Evolutionary conservation across 495 filamentous ascomycete genomes (phyloP), one percentile per base, ranked within the genome.

Genomic region (Parachaetomium inaequale): DNA sequence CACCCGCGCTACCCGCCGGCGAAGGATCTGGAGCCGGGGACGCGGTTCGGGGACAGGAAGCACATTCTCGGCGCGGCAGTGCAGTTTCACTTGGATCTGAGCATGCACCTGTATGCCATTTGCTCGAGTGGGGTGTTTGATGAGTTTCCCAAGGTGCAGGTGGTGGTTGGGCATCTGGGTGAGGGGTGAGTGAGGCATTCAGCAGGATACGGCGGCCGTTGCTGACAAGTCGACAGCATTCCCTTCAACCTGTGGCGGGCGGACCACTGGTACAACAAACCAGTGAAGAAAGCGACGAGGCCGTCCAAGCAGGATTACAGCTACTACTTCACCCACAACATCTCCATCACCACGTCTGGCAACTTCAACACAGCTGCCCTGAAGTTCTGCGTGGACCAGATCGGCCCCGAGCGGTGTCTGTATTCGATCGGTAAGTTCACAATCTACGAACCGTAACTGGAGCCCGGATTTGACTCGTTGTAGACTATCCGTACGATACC

Each of bases 161-260:
- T 88, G 32, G 80, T 88, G 26, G 70, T 84, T 4, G 85, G 86
- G 0, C 85, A 88, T 68, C 70, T 87, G 51, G 86, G 85, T 0
- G 86, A 88, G 65, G 79, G 70, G 73, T 75, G 36, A 68, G 74
- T 69, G 15, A 6, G 12, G n/a, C 17, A 23, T 46, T 29, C 34
- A 25, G 10, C 5, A 3, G 12, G 29, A 23, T 32, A n/a, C 3
- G 4, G 25, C 23, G 2, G 26, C 1, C 38, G 29, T 7, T 36
- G 19, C 52, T 61, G 42, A 62, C 36, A 28, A 31, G 3, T 0
- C 8, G 4, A 63, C 26, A 75, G 84, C 29, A 78, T 88, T n/a
- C 86, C 85, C 0, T 89, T 87, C 70, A 84, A 87, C 60, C 75
- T 89, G 58, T 84, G 80, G 75, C 74, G 86, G 12, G 85, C 84